These are phyloP conservation scores for Allium fistulosum DNA, from an alignment of 106 monocot genomes.

Conservation along the genomic window DNA sequence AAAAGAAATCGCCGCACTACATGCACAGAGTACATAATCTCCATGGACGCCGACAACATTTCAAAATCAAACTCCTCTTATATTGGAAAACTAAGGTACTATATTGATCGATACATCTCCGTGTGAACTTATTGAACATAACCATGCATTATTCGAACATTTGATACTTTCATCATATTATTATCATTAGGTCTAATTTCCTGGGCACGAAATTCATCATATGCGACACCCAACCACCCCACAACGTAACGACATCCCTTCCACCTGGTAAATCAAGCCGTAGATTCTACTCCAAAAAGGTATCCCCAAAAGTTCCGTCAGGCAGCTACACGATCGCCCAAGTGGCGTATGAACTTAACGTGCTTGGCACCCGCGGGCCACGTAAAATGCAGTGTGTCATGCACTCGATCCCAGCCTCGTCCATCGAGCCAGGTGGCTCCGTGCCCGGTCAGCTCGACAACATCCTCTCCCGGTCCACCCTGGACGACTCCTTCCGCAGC, in stretches of 20 bases:
- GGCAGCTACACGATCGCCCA: conserved; percentile 40
- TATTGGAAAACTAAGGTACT: conserved; percentile 60
- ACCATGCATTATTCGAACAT: background rate
- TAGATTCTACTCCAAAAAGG: conserved; percentile 40
- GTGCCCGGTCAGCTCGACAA: conserved; percentile 37
- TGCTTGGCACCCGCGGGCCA: conserved; percentile 36
- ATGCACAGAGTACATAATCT: conserved; percentile 68
- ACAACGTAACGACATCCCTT: conserved; percentile 11
- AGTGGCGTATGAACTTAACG: conserved; percentile 41
- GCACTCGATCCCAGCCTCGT: conserved; percentile 40
- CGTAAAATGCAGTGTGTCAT: conserved; percentile 43
- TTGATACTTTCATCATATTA: background rate
- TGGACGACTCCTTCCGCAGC: conserved; percentile 47
- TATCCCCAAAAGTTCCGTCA: conserved; percentile 27
- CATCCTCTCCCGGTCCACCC: conserved; percentile 16
- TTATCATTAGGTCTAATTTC: conserved; percentile 53
- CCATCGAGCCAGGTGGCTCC: conserved; percentile 40
- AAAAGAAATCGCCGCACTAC: conserved; percentile 49
- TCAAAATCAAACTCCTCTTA: conserved; percentile 54
- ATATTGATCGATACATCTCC: background rate
- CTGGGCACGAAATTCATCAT: conserved; percentile 45
- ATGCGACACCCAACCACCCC: conserved; percentile 39
- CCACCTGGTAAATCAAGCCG: conserved; percentile 22
- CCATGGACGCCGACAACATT: conserved; percentile 56
- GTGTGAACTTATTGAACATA: background rate